These are phyloP conservation scores for Penicillium oxalicum DNA, from an alignment of 2,329 filamentous ascomycete species.

Conservation along the genomic window DNA sequence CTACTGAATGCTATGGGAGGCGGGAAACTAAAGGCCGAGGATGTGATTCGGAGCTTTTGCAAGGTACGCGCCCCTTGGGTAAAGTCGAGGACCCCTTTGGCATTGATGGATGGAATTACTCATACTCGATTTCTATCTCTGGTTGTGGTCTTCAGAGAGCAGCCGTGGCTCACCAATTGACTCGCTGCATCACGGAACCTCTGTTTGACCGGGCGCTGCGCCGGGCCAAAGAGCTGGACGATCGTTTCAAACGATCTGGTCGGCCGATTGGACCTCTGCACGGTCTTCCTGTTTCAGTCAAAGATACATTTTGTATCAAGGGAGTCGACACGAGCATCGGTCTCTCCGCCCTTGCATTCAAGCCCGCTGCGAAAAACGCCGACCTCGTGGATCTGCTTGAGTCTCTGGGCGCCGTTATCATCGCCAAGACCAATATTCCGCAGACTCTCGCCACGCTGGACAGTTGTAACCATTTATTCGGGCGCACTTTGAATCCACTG, in stretches of 20 bases:
- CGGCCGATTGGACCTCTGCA: constrained; percentile 54
- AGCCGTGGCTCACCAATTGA: constrained; percentile 38
- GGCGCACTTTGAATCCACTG: constrained; percentile 57
- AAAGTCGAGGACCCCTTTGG: background rate
- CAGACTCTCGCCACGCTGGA: constrained; percentile 53
- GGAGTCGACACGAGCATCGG: constrained; percentile 53
- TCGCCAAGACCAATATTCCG: constrained; percentile 65
- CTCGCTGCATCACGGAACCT: constrained; percentile 49
- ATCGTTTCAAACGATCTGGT: constrained; percentile 35
- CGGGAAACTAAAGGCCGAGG: constrained; percentile 34
- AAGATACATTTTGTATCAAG: constrained; percentile 43
- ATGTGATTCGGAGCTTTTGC: constrained; percentile 51
- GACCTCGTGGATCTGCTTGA: constrained; percentile 54
- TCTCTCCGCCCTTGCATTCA: constrained; percentile 55
- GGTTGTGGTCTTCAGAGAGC: constrained; percentile 24
- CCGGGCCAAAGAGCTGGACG: constrained; percentile 46
- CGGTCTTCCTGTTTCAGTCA: constrained; percentile 54
- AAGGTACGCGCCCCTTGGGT: constrained; percentile 32
- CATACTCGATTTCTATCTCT: background rate
- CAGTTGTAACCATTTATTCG: constrained; percentile 57
- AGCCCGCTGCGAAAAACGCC: constrained; percentile 53
- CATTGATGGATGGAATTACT: too few species aligned
- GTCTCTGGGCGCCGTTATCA: constrained; percentile 58
- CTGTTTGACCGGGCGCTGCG: constrained; percentile 47
- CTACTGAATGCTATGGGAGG: constrained; percentile 32